Evolutionary conservation across 345 rosid species (phyloP), one percentile per base, ranked within the genome.

Genomic region (Crucihimalaya himalaica): DNA sequence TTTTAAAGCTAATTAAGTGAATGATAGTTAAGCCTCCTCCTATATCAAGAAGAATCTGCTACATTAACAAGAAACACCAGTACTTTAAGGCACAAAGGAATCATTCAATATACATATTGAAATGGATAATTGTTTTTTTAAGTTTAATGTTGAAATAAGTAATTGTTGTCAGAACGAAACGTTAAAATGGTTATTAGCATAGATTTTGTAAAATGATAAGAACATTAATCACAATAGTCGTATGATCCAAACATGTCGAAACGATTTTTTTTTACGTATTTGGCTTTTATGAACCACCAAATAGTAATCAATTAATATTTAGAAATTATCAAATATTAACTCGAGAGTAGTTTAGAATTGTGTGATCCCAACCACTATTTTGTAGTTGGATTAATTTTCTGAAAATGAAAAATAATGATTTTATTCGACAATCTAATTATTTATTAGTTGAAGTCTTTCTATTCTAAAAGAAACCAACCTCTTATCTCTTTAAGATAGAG

Each of bases 291-390:
- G 19, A 61, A 42, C 52, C 52, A 62, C 6, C 45, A 46, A 45
- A 27, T 42, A 54, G 1, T 46, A 57, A 35, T 58, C 35, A 70
- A 32, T 20, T 19, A 5, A 21, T 15, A 23, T 69, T 46, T 45
- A 45, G 9, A 35, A 59, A 1, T 39, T 7, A 37, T 5, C 1
- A 57, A 18, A 56, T 31, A 16, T 32, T 9, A 56, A 31, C 8
- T n/a, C 1, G 5, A 35, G 27, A 27, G 34, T 16, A 28, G 2
- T 16, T 39, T 5, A 5, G 8, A 18, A 27, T 5, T 15, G 43
- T 72, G 13, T 27, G 43, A 35, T 35, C 68, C 29, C 69, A 52
- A 18, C 23, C 53, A 72, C 20, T 31, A 53, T 53, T 53, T 72
- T 63, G 31, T 42, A 53, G 76, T 53, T 72, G 28, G 63, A 23